phyloP scores from a whole-genome alignment of 192 early-diverging fungal genomes.

The Backusella westeae region DNA sequence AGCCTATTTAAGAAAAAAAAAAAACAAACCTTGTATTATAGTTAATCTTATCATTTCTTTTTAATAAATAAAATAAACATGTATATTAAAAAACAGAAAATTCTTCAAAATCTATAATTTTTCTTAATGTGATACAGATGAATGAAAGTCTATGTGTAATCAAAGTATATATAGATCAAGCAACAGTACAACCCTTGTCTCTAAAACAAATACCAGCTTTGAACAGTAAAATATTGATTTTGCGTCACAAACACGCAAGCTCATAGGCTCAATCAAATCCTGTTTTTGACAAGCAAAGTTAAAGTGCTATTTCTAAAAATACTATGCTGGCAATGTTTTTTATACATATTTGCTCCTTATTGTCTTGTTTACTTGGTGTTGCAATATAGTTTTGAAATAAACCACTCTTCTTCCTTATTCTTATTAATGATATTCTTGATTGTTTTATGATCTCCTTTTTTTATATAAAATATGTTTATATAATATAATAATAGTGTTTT shows the following conservation, averaged over 20 bases:
- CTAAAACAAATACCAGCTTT: not conserved
- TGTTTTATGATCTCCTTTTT: not conserved
- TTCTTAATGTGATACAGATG: slow-evolving; percentile 6
- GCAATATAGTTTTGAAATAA: not conserved
- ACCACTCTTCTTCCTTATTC: not conserved
- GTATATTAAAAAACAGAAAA: slow-evolving; percentile 16
- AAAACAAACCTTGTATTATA: not conserved
- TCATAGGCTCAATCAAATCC: not conserved
- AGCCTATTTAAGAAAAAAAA: not conserved
- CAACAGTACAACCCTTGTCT: not conserved
- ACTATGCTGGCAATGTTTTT: too few relatives aligned
- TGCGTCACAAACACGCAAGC: not conserved
- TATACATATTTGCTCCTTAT: too few relatives aligned
- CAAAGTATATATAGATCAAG: not conserved
- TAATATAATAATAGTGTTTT: not conserved
- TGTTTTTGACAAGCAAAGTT: not conserved
- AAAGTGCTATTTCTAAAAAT: too few relatives aligned
- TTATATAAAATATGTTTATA: not conserved
- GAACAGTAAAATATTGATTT: not conserved
- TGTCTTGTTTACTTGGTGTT: not conserved
- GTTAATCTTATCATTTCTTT: not conserved
- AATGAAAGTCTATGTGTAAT: not conserved
- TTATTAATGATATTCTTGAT: not conserved
- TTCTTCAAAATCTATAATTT: not conserved
- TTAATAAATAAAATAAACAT: not conserved